These are phyloP conservation scores for Aegilops sharonensis DNA, from an alignment of 176 grass and related monocot species.

Conservation along the genomic window DNA sequence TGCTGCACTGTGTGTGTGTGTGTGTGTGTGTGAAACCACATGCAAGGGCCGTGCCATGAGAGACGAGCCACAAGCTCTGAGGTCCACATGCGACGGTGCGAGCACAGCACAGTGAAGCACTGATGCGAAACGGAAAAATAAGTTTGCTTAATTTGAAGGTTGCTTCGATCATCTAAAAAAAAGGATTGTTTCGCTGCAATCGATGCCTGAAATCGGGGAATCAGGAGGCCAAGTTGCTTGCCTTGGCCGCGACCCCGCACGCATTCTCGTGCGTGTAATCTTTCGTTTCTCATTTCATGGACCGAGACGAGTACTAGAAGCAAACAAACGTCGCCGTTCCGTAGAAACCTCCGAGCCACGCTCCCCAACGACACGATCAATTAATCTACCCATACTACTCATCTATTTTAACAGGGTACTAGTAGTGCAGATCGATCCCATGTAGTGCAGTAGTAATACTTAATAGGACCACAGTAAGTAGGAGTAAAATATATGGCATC, in stretches of 20 bases:
- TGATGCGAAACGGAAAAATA: not conserved
- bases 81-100: too few species aligned
- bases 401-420: not conserved
- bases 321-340: conserved; percentile 45
- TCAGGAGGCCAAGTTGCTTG: conserved; percentile 27
- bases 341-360: conserved; percentile 22
- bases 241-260: conserved; percentile 30
- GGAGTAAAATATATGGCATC: not conserved
- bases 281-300: not conserved
- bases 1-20: too few species aligned
- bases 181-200: not conserved
- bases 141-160: not conserved
- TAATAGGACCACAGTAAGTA: not conserved
- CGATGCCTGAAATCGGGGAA: conserved; percentile 27
- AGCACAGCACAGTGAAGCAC: too few species aligned
- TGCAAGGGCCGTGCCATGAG: too few species aligned
- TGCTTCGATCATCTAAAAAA: not conserved
- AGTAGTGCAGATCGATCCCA: not conserved
- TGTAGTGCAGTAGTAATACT: too few species aligned
- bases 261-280: conserved; percentile 9
- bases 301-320: conserved; percentile 21
- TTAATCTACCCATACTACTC: not conserved
- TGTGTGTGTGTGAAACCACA: too few species aligned
- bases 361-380: conserved; percentile 3
- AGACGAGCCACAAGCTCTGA: too few species aligned